phyloP scores from a whole-genome alignment of 1,139 yeast genomes.

The Saccharomyces hybrid region DNA sequence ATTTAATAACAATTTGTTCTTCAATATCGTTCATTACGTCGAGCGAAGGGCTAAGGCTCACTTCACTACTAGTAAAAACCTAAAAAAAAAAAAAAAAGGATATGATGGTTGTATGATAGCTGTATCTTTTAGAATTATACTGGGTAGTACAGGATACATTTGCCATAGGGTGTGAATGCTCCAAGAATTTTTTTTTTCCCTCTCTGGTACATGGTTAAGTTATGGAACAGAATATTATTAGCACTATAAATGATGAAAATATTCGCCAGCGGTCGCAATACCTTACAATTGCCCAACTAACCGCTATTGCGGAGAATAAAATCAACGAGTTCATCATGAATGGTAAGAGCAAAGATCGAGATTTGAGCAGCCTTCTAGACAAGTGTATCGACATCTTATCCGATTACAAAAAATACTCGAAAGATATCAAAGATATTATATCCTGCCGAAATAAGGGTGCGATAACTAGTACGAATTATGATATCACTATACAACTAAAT shows the following conservation, averaged over 20 bases:
- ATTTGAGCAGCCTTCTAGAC: slow-evolving; percentile 23
- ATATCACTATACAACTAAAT: slow-evolving; percentile 1
- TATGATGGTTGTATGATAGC: background rate
- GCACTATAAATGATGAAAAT: slow-evolving; percentile 8
- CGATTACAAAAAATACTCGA: slow-evolving; percentile 27
- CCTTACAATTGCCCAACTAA: slow-evolving; percentile 18
- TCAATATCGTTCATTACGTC: background rate
- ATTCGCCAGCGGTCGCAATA: background rate
- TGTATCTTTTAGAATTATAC: background rate
- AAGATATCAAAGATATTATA: slow-evolving; percentile 14
- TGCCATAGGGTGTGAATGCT: background rate
- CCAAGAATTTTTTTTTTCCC: background rate
- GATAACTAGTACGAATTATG: slow-evolving; percentile 2
- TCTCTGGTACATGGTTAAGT: background rate
- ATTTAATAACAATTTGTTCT: background rate
- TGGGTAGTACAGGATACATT: background rate
- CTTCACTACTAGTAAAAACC: background rate
- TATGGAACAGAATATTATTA: slow-evolving; percentile 1
- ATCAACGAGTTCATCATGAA: slow-evolving; percentile 17
- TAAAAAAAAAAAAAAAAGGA: background rate
- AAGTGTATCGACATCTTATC: slow-evolving; percentile 28
- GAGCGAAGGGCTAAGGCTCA: background rate
- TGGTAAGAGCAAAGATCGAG: slow-evolving; percentile 13
- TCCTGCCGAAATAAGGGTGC: background rate
- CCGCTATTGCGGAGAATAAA: slow-evolving; percentile 21